Evolutionary conservation across 805 yeast species (phyloP).

Genomic region (Groenewaldozyma salmanticensis): DNA sequence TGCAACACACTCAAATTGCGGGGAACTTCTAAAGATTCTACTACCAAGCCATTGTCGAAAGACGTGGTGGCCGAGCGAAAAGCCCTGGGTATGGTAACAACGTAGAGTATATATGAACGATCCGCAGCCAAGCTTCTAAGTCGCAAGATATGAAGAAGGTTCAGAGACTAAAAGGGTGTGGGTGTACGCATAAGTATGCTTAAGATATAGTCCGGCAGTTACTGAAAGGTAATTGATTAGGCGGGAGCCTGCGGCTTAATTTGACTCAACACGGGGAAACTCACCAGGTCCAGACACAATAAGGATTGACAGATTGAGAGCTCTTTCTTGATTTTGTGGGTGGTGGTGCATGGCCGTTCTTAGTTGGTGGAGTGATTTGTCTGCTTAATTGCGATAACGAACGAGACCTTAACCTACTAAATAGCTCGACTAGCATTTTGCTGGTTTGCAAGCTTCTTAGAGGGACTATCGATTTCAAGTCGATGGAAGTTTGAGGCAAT

Average conservation of each 20-base stretch:
- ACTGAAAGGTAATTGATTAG: background rate
- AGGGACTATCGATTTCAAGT: constrained; percentile 36
- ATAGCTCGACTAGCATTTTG: constrained; percentile 30
- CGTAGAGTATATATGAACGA: background rate
- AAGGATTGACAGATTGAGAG: constrained; percentile 16
- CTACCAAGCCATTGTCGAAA: background rate
- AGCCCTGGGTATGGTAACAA: background rate
- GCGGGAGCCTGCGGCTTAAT: constrained; percentile 16
- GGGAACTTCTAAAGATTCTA: background rate
- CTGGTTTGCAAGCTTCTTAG: constrained; percentile 31
- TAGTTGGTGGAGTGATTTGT: constrained; percentile 33
- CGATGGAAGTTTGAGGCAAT: constrained; percentile 39
- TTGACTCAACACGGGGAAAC: constrained; percentile 15
- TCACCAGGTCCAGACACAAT: constrained; percentile 3
- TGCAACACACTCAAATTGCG: background rate
- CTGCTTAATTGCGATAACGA: constrained; percentile 42
- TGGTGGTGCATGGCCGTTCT: constrained; percentile 17
- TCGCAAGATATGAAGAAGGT: background rate
- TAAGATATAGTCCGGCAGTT: background rate
- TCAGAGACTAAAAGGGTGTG: background rate
- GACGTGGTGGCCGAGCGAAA: background rate
- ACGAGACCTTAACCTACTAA: constrained; percentile 38
- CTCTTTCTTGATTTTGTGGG: constrained; percentile 17
- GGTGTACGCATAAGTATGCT: background rate
- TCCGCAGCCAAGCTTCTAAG: background rate